Evolutionary conservation across 78 protist species (phyloP), one percentile per base, ranked within the genome.

Genomic region (Dictyostelium purpureum): DNA sequence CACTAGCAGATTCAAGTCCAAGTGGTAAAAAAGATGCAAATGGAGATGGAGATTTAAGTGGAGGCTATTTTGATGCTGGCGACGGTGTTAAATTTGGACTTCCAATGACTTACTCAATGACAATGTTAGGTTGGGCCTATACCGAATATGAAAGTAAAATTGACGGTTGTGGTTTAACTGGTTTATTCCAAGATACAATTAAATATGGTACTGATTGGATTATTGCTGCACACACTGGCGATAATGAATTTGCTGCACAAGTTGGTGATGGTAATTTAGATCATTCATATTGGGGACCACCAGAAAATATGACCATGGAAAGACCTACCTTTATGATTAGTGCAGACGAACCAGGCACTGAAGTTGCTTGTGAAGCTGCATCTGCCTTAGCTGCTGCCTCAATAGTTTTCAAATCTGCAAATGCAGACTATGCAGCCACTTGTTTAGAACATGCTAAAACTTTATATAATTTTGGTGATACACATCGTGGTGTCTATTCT

Each of bases 11-110:
- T 54, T 37, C 67, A 10, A 26, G 26, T 61, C 76, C 82, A 35
- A 9, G n/a, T 11, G 7, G 37, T 4, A 10, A 79, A 1, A 40
- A 26, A 45, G 75, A 85, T 73, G 73, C 83, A 0, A 73, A 85
- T 85, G 92, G 92, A 14, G 92, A 85, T 73, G 92, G 92, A n/a
- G 42, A 85, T 47, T 49, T 85, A 21, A 71, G 81, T 33, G 56
- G 56, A 40, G 94, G 94, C 6, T 88, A 88, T 35, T 88, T 88
- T 76, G 94, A 88, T 71, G 94, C 94, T 37, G 94, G 94, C 40
- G 94, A 88, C 26, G 77, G 74, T 76, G 85, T 85, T 19, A 88
- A 88, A 65, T 80, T 88, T 49, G 80, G 52, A 35, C 70, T 88
- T 16, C 94, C 94, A 69, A 88, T 88, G 94, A 16, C 87, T 12